Percentiles rank a stretch among this genome's conserved stretches.
These are phyloP conservation scores for Ganoderma meredithae DNA, from an alignment of 1,284 basidiomycete species.

Conservation along the genomic window DNA sequence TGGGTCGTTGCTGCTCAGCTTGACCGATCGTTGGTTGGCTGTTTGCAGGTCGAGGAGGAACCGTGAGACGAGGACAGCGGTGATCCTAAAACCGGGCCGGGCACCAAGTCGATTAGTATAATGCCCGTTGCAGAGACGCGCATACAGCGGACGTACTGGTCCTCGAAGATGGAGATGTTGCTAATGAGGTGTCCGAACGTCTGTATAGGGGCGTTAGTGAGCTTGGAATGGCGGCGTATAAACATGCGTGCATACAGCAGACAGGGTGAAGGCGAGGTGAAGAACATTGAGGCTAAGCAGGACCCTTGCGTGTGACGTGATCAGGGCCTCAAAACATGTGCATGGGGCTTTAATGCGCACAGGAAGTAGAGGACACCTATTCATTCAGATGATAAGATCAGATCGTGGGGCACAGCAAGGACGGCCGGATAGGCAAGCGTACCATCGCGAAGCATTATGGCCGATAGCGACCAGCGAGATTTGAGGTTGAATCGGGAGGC, in stretches of 20 bases:
- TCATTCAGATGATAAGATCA: not conserved
- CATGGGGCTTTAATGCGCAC: not conserved
- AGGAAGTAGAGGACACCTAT: constrained; percentile 14
- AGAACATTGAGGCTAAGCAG: constrained; percentile 10
- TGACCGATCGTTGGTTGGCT: constrained; percentile 7
- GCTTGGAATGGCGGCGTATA: not conserved
- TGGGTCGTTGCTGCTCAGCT: constrained; percentile 3
- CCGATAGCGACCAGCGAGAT: not conserved
- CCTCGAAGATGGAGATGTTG: constrained; percentile 6
- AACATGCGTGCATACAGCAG: not conserved
- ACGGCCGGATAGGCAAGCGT: not conserved
- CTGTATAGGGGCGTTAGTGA: not conserved
- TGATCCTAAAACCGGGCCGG: constrained; percentile 9
- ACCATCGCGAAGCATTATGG: constrained; percentile 5
- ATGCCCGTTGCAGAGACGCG: not conserved
- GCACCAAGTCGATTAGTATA: not conserved
- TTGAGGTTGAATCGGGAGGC: not conserved
- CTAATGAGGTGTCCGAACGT: constrained; percentile 1
- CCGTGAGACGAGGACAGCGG: constrained; percentile 19
- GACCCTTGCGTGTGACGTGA: not conserved
- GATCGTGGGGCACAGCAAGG: not conserved
- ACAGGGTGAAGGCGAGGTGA: constrained; percentile 10
- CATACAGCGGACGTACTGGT: not conserved
- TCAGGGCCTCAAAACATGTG: not conserved
- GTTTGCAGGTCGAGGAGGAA: constrained; percentile 23